phyloP scores from a whole-genome alignment of 306 rosid species.

The Datisca glomerata region DNA sequence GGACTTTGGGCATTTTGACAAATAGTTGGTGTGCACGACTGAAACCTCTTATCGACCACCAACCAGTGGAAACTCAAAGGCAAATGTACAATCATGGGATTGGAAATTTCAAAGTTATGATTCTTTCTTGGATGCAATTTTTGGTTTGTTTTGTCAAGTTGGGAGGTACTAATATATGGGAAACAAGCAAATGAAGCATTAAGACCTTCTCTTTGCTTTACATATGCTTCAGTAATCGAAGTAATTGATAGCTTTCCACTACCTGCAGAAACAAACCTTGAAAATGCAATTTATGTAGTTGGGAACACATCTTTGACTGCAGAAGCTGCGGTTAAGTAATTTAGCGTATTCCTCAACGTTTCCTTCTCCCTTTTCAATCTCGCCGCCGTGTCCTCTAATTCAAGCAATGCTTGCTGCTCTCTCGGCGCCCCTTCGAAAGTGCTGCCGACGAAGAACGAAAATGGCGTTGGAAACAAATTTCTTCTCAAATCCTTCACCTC shows the following conservation, averaged over 20 bases:
- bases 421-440: slow-evolving; percentile 97
- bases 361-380: slow-evolving; percentile 86
- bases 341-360: slow-evolving; percentile 77
- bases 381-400: slow-evolving; percentile 82
- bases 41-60: too few relatives aligned
- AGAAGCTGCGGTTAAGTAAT: slow-evolving; percentile 90
- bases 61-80: too few relatives aligned
- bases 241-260: background rate
- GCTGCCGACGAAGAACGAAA: slow-evolving; percentile 92
- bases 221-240: slow-evolving; percentile 13
- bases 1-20: too few relatives aligned
- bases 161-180: background rate
- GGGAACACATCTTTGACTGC: slow-evolving; percentile 96
- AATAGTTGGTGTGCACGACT: too few relatives aligned
- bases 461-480: slow-evolving; percentile 87
- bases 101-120: too few relatives aligned
- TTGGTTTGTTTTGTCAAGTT: too few relatives aligned
- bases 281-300: slow-evolving; percentile 22
- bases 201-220: slow-evolving; percentile 13
- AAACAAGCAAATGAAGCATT: slow-evolving; percentile 8
- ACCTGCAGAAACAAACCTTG: background rate
- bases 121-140: too few relatives aligned
- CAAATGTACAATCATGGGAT: too few relatives aligned
- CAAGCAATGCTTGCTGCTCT: slow-evolving; percentile 94
- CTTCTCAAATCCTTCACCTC: slow-evolving; percentile 82